phyloP scores from a whole-genome alignment of 768 basidiomycete species.

The Gautieria morchelliformis region DNA sequence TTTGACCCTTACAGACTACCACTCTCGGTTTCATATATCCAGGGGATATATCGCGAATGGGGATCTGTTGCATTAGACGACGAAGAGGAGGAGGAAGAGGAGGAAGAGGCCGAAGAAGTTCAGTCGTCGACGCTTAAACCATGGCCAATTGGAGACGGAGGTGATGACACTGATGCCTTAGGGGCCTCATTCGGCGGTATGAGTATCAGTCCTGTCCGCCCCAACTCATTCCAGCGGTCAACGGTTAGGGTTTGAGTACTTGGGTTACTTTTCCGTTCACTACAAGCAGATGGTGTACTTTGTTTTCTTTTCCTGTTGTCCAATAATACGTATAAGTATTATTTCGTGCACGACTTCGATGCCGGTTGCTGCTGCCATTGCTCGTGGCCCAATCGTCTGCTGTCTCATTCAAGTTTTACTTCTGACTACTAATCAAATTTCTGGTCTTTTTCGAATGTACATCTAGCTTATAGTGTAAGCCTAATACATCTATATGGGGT shows the following conservation, averaged over 20 bases:
- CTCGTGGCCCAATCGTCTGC: no score
- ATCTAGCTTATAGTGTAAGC: no score
- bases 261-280: no score
- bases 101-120: constrained; percentile 20
- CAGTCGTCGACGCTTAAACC: background rate
- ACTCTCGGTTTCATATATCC: constrained; percentile 65
- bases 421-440: no score
- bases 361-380: no score
- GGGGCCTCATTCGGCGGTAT: constrained; percentile 67
- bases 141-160: constrained; percentile 9
- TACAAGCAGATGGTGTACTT: no score
- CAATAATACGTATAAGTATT: no score
- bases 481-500: no score
- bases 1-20: constrained; percentile 96
- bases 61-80: constrained; percentile 62
- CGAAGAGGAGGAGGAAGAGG: constrained; percentile 47
- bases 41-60: constrained; percentile 87
- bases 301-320: no score
- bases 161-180: constrained; percentile 39
- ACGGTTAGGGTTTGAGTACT: background rate
- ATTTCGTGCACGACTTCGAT: no score
- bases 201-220: constrained; percentile 67
- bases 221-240: background rate
- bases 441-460: no score
- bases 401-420: no score